Evolutionary conservation across 1,284 basidiomycete genomes (phyloP).

Genomic region (Boletellus sp.): DNA sequence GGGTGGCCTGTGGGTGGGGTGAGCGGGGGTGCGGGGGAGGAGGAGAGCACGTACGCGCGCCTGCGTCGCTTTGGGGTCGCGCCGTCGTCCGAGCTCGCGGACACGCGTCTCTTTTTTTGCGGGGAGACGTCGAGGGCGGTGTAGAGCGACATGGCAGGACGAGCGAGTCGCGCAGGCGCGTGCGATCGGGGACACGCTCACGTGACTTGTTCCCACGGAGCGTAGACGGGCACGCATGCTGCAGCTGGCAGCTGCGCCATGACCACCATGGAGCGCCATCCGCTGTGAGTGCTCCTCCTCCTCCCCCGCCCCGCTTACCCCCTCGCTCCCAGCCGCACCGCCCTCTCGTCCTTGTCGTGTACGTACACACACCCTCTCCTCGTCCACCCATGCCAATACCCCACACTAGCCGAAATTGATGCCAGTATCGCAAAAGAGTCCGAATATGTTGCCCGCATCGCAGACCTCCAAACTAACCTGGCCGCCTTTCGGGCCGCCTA

Average conservation of each 20-base stretch:
- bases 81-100: conserved; percentile 50
- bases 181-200: conserved; percentile 30
- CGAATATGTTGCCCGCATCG: conserved; percentile 18
- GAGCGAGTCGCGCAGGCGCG: not conserved
- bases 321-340: not conserved
- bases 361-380: not conserved
- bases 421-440: conserved; percentile 21
- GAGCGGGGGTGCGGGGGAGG: not conserved
- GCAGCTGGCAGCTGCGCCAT: not conserved
- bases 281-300: conserved; percentile 12
- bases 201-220: conserved; percentile 31
- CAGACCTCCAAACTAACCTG: conserved; percentile 26
- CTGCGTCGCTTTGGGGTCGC: conserved; percentile 67
- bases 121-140: conserved; percentile 49
- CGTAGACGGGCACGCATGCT: not conserved
- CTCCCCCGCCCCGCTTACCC: not conserved
- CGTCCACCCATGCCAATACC: not conserved
- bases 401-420: conserved; percentile 29
- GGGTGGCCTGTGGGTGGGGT: conserved; percentile 41
- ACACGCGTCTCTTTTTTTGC: conserved; percentile 58
- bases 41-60: conserved; percentile 40
- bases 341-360: conserved; percentile 18
- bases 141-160: conserved; percentile 21
- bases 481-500: conserved; percentile 26
- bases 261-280: conserved; percentile 23